Evolutionary conservation across 2,329 filamentous ascomycete genomes (phyloP).

Genomic region (Xylariaceae sp.): DNA sequence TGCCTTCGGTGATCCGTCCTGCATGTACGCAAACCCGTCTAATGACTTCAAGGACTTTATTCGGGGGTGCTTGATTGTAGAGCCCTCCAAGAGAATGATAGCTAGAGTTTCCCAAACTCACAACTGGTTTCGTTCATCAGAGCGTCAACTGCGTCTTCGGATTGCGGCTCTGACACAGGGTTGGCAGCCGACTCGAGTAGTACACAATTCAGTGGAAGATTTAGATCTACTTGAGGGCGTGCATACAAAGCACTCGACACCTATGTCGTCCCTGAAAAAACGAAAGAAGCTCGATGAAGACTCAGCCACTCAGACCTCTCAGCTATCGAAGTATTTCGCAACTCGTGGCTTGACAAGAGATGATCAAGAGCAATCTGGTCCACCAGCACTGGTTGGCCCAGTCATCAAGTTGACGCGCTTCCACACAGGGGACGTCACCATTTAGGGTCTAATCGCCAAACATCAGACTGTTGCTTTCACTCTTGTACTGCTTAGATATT

Average conservation of each 20-base stretch:
- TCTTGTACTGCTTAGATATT: neutral
- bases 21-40: conserved; percentile 14
- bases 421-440: neutral
- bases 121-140: conserved; percentile 32
- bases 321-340: conserved; percentile 5
- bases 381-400: neutral
- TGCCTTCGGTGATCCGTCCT: conserved; percentile 8
- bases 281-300: neutral
- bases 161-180: conserved; percentile 7
- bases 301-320: neutral
- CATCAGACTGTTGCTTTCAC: neutral
- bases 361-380: neutral
- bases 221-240: conserved; percentile 14
- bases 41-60: conserved; percentile 31
- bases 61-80: conserved; percentile 31
- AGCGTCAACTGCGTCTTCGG: neutral
- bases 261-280: neutral
- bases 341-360: neutral
- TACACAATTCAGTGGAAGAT: conserved; percentile 25
- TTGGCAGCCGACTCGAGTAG: conserved; percentile 21
- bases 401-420: neutral
- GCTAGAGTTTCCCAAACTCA: conserved; percentile 33
- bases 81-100: conserved; percentile 32
- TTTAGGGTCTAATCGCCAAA: neutral
- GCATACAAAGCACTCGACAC: neutral